These are phyloP conservation scores for Gypsophila paniculata DNA, from an alignment of 179 eudicot genomes.

Conservation along the genomic window DNA sequence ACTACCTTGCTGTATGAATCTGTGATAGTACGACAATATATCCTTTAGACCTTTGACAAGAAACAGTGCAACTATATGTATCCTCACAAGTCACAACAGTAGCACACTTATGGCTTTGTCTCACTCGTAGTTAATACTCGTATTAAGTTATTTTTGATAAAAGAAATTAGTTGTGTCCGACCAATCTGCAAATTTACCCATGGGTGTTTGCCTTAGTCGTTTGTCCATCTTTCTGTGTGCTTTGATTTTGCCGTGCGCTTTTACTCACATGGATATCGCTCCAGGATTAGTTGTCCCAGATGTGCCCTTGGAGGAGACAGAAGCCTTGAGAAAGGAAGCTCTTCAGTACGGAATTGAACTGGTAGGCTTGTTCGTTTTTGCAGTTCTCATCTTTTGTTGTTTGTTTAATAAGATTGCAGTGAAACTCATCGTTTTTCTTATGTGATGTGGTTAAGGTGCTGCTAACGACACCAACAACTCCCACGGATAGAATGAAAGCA, in stretches of 20 bases:
- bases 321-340: conserved; percentile 72
- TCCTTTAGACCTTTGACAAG: not conserved
- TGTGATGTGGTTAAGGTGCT: conserved; percentile 53
- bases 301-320: conserved; percentile 95
- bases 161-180: too few relatives aligned
- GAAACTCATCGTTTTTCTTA: not conserved
- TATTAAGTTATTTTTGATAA: not conserved
- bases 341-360: conserved; percentile 61
- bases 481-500: conserved; percentile 72
- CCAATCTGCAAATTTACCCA: not conserved
- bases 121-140: not conserved
- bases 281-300: conserved; percentile 94
- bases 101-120: not conserved
- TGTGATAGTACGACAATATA: not conserved
- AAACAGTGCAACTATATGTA: not conserved
- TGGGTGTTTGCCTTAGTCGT: not conserved
- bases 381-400: not conserved
- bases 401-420: not conserved
- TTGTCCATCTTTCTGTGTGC: conserved; percentile 3
- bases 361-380: conserved; percentile 40
- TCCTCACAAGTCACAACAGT: not conserved
- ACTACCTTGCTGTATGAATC: not conserved
- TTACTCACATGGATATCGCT: not conserved
- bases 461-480: conserved; percentile 95
- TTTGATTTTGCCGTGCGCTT: not conserved